Evolutionary conservation across 805 yeast species (phyloP).

Genomic region (Kluyveromyces dobzhanskii): DNA sequence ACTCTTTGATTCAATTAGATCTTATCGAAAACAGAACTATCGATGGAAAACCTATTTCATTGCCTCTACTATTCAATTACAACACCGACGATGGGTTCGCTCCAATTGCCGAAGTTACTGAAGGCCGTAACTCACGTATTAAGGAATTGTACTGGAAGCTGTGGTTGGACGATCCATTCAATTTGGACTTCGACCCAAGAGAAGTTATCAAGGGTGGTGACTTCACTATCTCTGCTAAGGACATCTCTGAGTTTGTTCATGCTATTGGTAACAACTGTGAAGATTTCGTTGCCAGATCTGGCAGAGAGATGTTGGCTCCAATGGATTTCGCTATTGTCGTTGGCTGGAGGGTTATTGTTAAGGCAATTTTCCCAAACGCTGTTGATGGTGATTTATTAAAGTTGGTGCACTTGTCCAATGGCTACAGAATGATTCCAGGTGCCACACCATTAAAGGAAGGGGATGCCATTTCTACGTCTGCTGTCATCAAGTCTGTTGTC

Average conservation of each 20-base stretch:
- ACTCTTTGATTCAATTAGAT: slow-evolving; percentile 52
- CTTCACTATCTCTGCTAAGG: slow-evolving; percentile 60
- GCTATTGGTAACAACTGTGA: slow-evolving; percentile 97
- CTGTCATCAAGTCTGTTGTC: slow-evolving; percentile 79
- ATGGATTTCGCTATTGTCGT: slow-evolving; percentile 98
- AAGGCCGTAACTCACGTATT: slow-evolving; percentile 85
- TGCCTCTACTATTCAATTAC: slow-evolving; percentile 72
- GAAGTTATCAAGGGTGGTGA: slow-evolving; percentile 63
- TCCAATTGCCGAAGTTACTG: slow-evolving; percentile 85
- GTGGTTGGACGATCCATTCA: slow-evolving; percentile 75
- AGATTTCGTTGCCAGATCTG: slow-evolving; percentile 84
- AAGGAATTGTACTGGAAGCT: slow-evolving; percentile 95
- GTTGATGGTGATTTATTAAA: slow-evolving; percentile 95
- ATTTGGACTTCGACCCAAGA: slow-evolving; percentile 59
- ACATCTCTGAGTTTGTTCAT: slow-evolving; percentile 86
- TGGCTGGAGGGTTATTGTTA: slow-evolving; percentile 97
- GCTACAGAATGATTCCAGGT: slow-evolving; percentile 88
- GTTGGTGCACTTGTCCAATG: slow-evolving; percentile 90
- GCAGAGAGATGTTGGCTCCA: slow-evolving; percentile 82
- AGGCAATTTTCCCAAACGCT: slow-evolving; percentile 92
- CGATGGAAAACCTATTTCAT: slow-evolving; percentile 62
- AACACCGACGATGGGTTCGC: slow-evolving; percentile 88
- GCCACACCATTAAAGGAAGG: slow-evolving; percentile 84
- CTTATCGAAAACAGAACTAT: slow-evolving; percentile 86
- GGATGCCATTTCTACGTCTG: slow-evolving; percentile 74